Evolutionary conservation across 352 stramenopile genomes (phyloP).

Genomic region (Globisporangium iwayamae): DNA sequence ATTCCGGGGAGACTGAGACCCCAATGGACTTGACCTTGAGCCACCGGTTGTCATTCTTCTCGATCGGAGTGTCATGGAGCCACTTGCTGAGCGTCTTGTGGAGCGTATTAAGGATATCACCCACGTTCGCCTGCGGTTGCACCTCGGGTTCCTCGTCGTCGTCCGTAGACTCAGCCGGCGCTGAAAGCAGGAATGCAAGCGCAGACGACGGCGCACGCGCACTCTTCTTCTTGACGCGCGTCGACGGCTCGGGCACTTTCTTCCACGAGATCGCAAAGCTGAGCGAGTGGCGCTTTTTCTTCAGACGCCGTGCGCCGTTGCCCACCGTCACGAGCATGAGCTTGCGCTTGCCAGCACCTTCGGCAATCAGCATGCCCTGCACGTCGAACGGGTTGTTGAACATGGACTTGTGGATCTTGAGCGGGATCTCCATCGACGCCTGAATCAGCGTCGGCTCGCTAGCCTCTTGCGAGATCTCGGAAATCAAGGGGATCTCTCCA

Average conservation of each 20-base stretch:
- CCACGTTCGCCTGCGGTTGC: conserved; percentile 61
- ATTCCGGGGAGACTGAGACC: conserved; percentile 64
- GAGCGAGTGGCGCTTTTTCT: conserved; percentile 85
- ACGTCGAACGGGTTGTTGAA: conserved; percentile 77
- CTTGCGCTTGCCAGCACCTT: conserved; percentile 66
- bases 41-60: conserved; percentile 65
- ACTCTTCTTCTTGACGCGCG: conserved; percentile 71
- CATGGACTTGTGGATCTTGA: conserved; percentile 84
- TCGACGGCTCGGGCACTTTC: conserved; percentile 60
- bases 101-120: conserved; percentile 46
- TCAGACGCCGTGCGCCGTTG: conserved; percentile 66
- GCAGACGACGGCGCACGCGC: conserved; percentile 51
- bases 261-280: conserved; percentile 83
- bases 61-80: conserved; percentile 52
- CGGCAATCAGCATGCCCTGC: conserved; percentile 71
- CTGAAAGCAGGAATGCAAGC: conserved; percentile 78
- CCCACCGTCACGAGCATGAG: conserved; percentile 66
- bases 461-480: conserved; percentile 25
- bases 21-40: conserved; percentile 72
- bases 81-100: conserved; percentile 49
- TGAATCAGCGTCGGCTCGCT: conserved; percentile 32
- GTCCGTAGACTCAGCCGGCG: conserved; percentile 60
- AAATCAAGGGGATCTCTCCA: neutral
- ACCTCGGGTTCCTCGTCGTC: conserved; percentile 70
- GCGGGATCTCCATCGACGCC: conserved; percentile 46